These are phyloP conservation scores for Kwoniella pini DNA, from an alignment of 768 basidiomycete genomes.

Conservation along the genomic window DNA sequence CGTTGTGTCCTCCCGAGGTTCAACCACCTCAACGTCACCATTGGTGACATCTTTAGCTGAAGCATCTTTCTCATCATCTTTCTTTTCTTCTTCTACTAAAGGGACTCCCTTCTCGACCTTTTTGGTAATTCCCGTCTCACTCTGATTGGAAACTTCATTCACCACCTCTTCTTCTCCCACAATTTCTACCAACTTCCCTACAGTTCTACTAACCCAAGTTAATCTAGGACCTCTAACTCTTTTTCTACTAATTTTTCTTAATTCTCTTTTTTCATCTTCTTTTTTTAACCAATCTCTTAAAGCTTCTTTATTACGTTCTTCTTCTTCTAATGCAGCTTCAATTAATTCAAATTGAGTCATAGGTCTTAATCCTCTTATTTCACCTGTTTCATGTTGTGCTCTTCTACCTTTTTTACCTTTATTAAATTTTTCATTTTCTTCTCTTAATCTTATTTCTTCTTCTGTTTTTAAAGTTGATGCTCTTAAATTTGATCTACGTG, in stretches of 20 bases:
- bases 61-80: neutral
- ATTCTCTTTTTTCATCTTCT: slow-evolving; percentile 49
- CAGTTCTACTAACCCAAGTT: slow-evolving; percentile 52
- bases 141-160: neutral
- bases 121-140: too few relatives aligned
- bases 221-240: slow-evolving; percentile 49
- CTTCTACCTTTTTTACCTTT: slow-evolving; percentile 28
- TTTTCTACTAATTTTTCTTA: slow-evolving; percentile 45
- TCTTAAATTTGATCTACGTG: slow-evolving; percentile 37
- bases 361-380: slow-evolving; percentile 26
- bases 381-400: slow-evolving; percentile 40
- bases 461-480: slow-evolving; percentile 46
- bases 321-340: slow-evolving; percentile 48
- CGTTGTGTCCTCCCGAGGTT: neutral
- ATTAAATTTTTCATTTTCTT: slow-evolving; percentile 27
- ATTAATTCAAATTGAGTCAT: slow-evolving; percentile 52
- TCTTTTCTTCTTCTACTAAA: neutral
- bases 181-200: slow-evolving; percentile 35
- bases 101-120: too few relatives aligned
- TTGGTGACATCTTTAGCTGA: neutral
- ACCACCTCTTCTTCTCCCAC: slow-evolving; percentile 16
- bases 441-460: slow-evolving; percentile 19
- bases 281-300: slow-evolving; percentile 47
- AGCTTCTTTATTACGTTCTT: slow-evolving; percentile 49
- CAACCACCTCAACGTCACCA: too few relatives aligned